Evolutionary conservation across 176 grass and related monocot genomes (phyloP).

Genomic region (Canna indica): DNA sequence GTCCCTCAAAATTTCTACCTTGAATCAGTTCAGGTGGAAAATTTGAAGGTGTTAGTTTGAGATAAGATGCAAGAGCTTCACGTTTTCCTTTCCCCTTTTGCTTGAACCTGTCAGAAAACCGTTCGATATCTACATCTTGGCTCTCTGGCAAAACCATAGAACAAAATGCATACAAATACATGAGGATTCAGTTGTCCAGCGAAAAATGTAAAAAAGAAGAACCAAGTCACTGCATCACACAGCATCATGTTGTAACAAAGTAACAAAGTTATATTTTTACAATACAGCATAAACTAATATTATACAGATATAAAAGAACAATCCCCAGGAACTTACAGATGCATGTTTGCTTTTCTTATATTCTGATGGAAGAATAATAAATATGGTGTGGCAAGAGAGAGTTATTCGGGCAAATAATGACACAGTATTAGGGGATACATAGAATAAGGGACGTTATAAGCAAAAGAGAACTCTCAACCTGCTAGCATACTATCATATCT

Average conservation of each 20-base stretch:
- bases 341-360: neutral
- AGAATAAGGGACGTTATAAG: no score
- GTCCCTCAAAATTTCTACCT: conserved; percentile 18
- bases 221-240: neutral
- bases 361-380: neutral
- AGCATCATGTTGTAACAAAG: neutral
- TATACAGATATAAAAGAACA: neutral
- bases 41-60: conserved; percentile 41
- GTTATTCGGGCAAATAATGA: neutral
- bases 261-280: no score
- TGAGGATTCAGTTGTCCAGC: neutral
- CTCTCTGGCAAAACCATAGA: conserved; percentile 23
- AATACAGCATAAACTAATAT: neutral
- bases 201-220: neutral
- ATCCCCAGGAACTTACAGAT: neutral
- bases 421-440: neutral
- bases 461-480: no score
- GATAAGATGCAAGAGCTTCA: conserved; percentile 44
- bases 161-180: neutral
- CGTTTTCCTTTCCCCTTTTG: conserved; percentile 29
- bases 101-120: conserved; percentile 41
- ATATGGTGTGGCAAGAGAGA: neutral
- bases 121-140: conserved; percentile 39
- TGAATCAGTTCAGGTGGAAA: conserved; percentile 52
- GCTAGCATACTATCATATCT: no score